phyloP scores from a whole-genome alignment of 305 asterid species.

The Fraxinus greggii region DNA sequence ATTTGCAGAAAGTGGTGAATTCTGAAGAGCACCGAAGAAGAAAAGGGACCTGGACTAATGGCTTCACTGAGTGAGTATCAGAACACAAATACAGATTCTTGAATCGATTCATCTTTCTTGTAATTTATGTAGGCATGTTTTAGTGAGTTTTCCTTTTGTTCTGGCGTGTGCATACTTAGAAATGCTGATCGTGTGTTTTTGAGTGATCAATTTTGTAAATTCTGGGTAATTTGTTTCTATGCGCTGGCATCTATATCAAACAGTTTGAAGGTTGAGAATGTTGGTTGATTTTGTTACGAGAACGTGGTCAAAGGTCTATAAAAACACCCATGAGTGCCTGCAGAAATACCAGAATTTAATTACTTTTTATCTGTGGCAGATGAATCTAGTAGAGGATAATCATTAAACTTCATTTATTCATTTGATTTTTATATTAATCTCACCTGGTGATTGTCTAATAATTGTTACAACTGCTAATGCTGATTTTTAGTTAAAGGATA shows the following conservation, averaged over 20 bases:
- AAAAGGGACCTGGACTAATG: conserved; percentile 34
- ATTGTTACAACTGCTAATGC: neutral
- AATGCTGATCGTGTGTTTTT: neutral
- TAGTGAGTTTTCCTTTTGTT: neutral
- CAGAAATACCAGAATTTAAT: neutral
- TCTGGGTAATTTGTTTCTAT: neutral
- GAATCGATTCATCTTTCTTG: neutral
- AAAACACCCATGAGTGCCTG: neutral
- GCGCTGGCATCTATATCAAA: neutral
- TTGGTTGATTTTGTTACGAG: neutral
- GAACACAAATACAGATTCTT: neutral
- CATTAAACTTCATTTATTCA: neutral
- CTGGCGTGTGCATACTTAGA: neutral
- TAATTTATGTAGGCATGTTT: neutral
- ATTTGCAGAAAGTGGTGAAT: neutral
- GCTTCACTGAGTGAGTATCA: conserved; percentile 40
- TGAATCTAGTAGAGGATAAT: neutral
- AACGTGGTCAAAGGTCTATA: neutral
- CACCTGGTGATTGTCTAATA: neutral
- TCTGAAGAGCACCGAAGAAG: conserved; percentile 17
- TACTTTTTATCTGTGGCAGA: neutral
- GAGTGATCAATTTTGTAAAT: neutral
- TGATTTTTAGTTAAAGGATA: neutral
- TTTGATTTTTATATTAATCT: neutral
- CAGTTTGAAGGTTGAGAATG: neutral